Base-by-base conservation (phyloP, 805 yeast genomes). In the Yarrowia sp. region DNA sequence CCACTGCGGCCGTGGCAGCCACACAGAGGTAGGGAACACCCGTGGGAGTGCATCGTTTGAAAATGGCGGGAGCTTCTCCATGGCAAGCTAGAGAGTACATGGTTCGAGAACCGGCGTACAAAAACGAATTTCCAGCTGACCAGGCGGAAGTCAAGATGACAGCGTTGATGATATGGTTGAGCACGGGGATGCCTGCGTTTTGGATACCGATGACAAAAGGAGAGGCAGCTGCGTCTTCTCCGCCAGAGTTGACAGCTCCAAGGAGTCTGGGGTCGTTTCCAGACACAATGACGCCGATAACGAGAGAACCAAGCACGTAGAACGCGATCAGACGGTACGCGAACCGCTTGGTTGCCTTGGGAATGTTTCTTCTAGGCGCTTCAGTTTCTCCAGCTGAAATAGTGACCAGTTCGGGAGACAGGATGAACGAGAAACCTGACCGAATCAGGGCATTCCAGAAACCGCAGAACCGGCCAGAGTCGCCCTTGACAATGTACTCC, bases 331-430 rank as follows among this genome's bases (percentile, higher is more conserved):
- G 85, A 72, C 93, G 82, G 83, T 90, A 89, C 75, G 89, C 89
- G 5, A 90, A 91, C 73, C 90, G 82, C 71, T 83, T 86, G 5
- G 93, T 89, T 1, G 95, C 94, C 40, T 87, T 84, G 8, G 96
- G 96, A 36, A 91, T 82, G 0, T 93, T 88, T 70, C 84, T 85
- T 71, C 95, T 81, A 8, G 97, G 97, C 69, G 89, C 87, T 70
- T 87, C 83, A 16, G 94, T 89, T 77, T 91, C 97, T 77, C 93
- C 90, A 2, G 94, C 92, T 1, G 95, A 93, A 69, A 91, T 87
- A 70, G 91, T 86, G n/a, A 91, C 92, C 77, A 90, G 87, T 72
- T 91, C 97, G 68, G 87, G 81, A 0, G 92, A 88, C 0, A 96
- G 94, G 70, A 89, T 87, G 74, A 88, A 91, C 0, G 95, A 90